Evolutionary conservation across 495 filamentous ascomycete genomes (phyloP), one percentile per base, ranked within the genome.

Genomic region (Staphylotrichum longicolle): DNA sequence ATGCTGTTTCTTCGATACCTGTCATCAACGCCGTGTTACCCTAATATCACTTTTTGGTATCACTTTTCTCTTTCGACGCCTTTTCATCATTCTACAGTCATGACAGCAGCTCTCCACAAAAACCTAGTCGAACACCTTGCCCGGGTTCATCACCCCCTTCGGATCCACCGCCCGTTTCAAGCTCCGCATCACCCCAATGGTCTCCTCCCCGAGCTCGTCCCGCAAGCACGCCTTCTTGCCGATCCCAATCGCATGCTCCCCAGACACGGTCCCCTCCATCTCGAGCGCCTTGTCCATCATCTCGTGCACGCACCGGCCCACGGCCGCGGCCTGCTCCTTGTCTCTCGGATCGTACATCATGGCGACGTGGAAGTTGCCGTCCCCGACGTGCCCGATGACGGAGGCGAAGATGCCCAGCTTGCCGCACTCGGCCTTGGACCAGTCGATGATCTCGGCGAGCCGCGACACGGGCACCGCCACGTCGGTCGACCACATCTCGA

Each of bases 301-400:
- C 2, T 58, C 45, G 5, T 70, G 34, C 20, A 74, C 70, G 3
- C 63, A 66, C 27, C 48, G 42, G 4, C 34, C 57, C 7, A 73
- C 66, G 0, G 63, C 67, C n/a, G 46, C 42, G 57, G 40, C 68
- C 47, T 75, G 70, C 20, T 42, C 40, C 33, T 4, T 9, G 30
- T 68, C 60, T 7, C 46, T 49, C 8, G 72, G 68, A 41, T 74
- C 62, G 15, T 74, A 74, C 54, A 73, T 61, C 67, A 75, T 68
- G 15, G 67, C 66, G 20, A 71, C 67, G 47, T 75, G 73, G 60
- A 74, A 74, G 35, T 75, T 75, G 0, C 72, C 73, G 33, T 73
- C 72, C 11, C 90, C 89, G 33, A 90, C 83, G 63, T 91, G 89
- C n/a, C 87, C 89, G 2, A 93, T 79, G 40, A 89, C 85, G 67